Evolutionary conservation across 805 yeast genomes (phyloP), one percentile per base, ranked within the genome.

Genomic region (Candida jianshihensis): DNA sequence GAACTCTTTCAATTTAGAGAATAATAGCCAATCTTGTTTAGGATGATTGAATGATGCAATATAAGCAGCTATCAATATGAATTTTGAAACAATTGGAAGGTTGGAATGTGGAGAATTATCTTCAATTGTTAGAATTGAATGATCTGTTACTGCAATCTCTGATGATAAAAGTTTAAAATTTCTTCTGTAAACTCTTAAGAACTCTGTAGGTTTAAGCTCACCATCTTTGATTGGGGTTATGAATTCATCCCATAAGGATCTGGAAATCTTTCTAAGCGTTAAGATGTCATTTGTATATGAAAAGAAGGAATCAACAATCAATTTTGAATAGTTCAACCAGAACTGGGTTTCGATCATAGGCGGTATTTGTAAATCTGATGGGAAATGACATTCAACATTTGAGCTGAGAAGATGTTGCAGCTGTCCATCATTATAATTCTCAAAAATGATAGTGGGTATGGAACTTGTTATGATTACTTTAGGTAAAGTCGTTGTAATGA

Each of bases 11-110:
- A 81, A 63, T 41, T 70, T 75, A 22, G 96, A 81, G 49, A 85
- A 89, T 36, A 73, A 63, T 35, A 75, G 71, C 49, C 78, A 61
- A 56, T 88, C 97, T 49, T 71, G 71, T 41, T 75, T 72, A 2
- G 81, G 77, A 21, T 81, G 83, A 38, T 77, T 74, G 51, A 73
- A 83, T 0, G 96, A 86, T 1, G 95, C 94, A 33, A 88, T 60
- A 54, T 82, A 89, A 1, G 95, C 79, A 1, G 96, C 86, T 22
- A 87, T 70, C 13, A 88, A 58, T n/a, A 89, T 59, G 51, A 72
- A 85, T 51, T 84, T 82, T 3, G 90, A 71, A 34, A 73, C 69
- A 8, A 51, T 53, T 0, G 89, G 76, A 29, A 84, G 59, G 44
- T 78, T 80, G 35, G 67, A 57, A 1, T 41, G 37, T n/a, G 30